Base-by-base conservation (phyloP, 305 asterid species). In the Solanum hybrid region DNA sequence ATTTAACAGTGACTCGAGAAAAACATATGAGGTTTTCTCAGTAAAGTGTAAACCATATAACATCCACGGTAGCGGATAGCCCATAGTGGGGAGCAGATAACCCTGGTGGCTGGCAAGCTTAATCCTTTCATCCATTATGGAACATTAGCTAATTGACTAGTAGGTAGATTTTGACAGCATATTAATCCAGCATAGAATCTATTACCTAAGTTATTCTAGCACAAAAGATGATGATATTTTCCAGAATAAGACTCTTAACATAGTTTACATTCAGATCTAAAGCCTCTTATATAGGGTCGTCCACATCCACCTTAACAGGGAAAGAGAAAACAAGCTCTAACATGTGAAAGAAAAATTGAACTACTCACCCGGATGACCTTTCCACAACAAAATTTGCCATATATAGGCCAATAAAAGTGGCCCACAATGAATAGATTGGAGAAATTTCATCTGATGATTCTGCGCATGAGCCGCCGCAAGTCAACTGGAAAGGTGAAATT, bases 381-480 rank as follows among this genome's bases (percentile, higher is more conserved):
- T 95, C 98, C 86, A 98, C 99, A 22, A 98, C 99, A 92, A 97
- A 98, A 94, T 98, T 97, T 89, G 99, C 99, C 78, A 98, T 98
- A 94, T 98, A 98, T 89, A 98, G 98, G 88, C 99, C 99, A 57
- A 97, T 98, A 91, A 98, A 98, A 91, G 99, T 98, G 88, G 99
- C 99, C 99, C 99, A 98, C 85, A 98, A 92, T 37, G 99, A 98
- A 94, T 97, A 98, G 91, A 98, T 93, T 76, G 99, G 99, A 8
- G 99, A 98, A 82, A 98, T 98, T 92, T 98, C 98, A 94, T 93
- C 96, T 29, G 99, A 92, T 31, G 99, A 97, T 91, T 96, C 98
- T 88, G 95, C 95, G 93, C 98, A 94, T 4, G 96, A 92, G 87
- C 98, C 99, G 20, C 95, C 91, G 86, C 99, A 97, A 68, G 98